phyloP scores from a whole-genome alignment of 2,329 filamentous ascomycete genomes.

The Trichoderma koningii region DNA sequence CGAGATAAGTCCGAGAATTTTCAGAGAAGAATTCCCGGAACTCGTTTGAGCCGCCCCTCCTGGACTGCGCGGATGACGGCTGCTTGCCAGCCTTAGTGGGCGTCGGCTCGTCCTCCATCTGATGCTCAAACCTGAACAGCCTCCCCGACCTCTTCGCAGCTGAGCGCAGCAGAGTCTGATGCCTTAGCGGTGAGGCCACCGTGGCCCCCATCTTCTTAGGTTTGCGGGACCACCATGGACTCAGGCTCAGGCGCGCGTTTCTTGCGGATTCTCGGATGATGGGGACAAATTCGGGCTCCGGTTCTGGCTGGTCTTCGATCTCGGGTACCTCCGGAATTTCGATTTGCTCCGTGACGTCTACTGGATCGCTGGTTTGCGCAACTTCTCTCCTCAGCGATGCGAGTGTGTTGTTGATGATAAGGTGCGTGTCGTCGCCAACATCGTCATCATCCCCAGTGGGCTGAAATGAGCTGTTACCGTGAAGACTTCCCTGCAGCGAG shows the following conservation, averaged over 20 bases:
- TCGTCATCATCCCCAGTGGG: slow-evolving; percentile 38
- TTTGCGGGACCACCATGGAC: slow-evolving; percentile 40
- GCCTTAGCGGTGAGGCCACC: slow-evolving; percentile 38
- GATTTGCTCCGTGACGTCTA: slow-evolving; percentile 23
- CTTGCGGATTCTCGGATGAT: slow-evolving; percentile 19
- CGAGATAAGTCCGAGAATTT: slow-evolving; percentile 54
- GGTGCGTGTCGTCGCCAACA: slow-evolving; percentile 58
- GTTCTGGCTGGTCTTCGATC: slow-evolving; percentile 1
- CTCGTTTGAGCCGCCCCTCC: slow-evolving; percentile 38
- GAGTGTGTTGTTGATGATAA: slow-evolving; percentile 58
- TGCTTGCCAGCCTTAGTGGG: slow-evolving; percentile 21
- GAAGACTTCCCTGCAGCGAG: slow-evolving; percentile 49
- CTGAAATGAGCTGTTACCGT: slow-evolving; percentile 37
- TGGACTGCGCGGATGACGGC: slow-evolving; percentile 23
- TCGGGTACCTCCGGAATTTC: slow-evolving; percentile 24
- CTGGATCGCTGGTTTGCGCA: slow-evolving; percentile 27
- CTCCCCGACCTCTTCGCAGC: slow-evolving; percentile 34
- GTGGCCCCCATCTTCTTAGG: slow-evolving; percentile 40
- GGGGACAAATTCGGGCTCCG: slow-evolving; percentile 2
- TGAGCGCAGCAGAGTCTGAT: slow-evolving; percentile 38
- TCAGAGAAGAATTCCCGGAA: slow-evolving; percentile 62
- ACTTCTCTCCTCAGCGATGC: slow-evolving; percentile 49
- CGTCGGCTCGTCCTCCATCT: slow-evolving; percentile 15
- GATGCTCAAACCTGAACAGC: slow-evolving; percentile 8
- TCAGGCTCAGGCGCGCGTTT: slow-evolving; percentile 30